These are phyloP conservation scores for Trichomonas gallinae DNA, from an alignment of 208 protist species.

Conservation along the genomic window DNA sequence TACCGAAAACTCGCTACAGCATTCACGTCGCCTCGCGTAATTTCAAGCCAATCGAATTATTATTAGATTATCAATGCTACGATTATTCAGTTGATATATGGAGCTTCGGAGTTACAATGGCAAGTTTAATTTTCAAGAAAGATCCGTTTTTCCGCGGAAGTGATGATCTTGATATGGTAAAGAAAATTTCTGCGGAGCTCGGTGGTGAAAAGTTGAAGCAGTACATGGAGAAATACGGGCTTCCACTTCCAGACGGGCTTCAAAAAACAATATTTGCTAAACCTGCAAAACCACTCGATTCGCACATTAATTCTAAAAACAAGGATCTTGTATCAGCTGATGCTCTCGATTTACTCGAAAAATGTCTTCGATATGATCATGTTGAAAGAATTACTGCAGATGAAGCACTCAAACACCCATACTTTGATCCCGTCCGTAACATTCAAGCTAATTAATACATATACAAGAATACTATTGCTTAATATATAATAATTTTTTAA, in stretches of 20 bases:
- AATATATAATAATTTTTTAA: background rate
- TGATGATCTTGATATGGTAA: constrained; percentile 93
- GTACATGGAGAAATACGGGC: constrained; percentile 71
- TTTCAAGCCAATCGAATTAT: constrained; percentile 92
- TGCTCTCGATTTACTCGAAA: constrained; percentile 90
- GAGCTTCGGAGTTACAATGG: constrained; percentile 93
- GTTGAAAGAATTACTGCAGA: constrained; percentile 76
- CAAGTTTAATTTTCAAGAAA: constrained; percentile 86
- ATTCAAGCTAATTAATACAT: background rate
- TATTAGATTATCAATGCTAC: constrained; percentile 89
- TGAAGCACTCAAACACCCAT: constrained; percentile 94
- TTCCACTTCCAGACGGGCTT: constrained; percentile 63
- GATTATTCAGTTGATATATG: constrained; percentile 98
- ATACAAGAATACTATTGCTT: background rate
- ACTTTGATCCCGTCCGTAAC: constrained; percentile 74
- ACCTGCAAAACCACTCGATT: constrained; percentile 67
- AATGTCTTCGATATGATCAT: constrained; percentile 67
- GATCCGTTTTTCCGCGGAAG: constrained; percentile 94
- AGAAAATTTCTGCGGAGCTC: constrained; percentile 74
- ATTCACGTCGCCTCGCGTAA: constrained; percentile 93
- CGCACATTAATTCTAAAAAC: constrained; percentile 66
- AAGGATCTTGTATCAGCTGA: constrained; percentile 78
- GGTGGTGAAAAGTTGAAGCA: constrained; percentile 55
- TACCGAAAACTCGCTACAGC: constrained; percentile 81
- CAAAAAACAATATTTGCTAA: constrained; percentile 62